Conservation (phyloP, 768 basidiomycete species). For the Multifurca ochricompacta region DNA sequence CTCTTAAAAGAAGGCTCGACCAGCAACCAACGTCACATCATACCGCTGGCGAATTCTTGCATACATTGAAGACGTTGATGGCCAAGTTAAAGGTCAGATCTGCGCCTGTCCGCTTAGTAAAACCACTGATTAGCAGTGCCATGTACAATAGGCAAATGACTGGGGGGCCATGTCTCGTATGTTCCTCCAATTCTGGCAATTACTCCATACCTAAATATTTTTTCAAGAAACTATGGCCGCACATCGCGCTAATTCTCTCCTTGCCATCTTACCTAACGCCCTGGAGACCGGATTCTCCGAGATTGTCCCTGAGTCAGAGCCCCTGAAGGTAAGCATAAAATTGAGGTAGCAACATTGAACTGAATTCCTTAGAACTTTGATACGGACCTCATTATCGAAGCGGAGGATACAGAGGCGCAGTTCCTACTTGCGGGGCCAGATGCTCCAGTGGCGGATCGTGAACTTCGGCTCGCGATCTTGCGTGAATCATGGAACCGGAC, state of each 20-base stretch:
- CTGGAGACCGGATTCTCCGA: conserved; percentile 42
- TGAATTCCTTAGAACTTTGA: conserved; percentile 41
- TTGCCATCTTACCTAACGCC: conserved; percentile 37
- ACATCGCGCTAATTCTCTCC: conserved; percentile 38
- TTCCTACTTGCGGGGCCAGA: conserved; percentile 28
- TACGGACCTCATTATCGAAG: conserved; percentile 35
- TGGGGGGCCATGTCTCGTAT: conserved; percentile 59
- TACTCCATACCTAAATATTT: not conserved
- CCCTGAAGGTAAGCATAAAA: conserved; percentile 37
- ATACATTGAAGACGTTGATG: conserved; percentile 55
- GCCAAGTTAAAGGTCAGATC: conserved; percentile 51
- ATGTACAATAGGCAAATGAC: conserved; percentile 42
- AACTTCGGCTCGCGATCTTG: conserved; percentile 23
- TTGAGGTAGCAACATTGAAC: not conserved
- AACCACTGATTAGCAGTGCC: not conserved
- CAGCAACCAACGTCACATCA: conserved; percentile 43
- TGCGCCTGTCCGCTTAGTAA: not conserved
- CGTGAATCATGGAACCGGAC: conserved; percentile 29
- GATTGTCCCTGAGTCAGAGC: conserved; percentile 37
- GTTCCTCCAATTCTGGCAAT: conserved; percentile 19
- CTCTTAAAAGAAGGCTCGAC: conserved; percentile 41
- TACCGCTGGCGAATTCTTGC: conserved; percentile 47
- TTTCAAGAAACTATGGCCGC: conserved; percentile 40
- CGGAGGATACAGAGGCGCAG: conserved; percentile 30
- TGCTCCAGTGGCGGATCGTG: conserved; percentile 22